phyloP scores from a whole-genome alignment of 108 stramenopile genomes.

The Cafeteria roenbergensis region DNA sequence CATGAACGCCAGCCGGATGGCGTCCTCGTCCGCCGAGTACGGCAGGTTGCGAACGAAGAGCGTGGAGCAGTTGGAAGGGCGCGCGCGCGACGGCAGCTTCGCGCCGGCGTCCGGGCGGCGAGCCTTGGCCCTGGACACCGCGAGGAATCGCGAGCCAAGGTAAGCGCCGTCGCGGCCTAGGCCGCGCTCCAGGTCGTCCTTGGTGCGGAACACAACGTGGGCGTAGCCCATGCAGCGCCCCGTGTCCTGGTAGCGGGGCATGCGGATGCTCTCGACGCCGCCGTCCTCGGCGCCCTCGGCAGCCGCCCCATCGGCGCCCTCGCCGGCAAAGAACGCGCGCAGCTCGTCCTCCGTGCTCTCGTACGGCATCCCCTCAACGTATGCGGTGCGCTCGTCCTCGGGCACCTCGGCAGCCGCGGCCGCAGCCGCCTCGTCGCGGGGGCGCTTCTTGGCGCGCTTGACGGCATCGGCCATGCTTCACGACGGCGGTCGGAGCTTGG shows the following conservation, averaged over 20 bases:
- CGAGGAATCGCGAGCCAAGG: not conserved
- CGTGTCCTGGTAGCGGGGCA: conserved; percentile 6
- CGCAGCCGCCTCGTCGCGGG: no score
- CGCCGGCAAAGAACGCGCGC: not conserved
- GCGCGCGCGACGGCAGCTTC: not conserved
- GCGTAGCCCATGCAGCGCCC: not conserved
- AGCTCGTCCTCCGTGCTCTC: not conserved
- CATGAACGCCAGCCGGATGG: conserved; percentile 49
- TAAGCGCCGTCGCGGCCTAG: not conserved
- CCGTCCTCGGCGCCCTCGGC: no score
- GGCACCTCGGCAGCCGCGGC: no score
- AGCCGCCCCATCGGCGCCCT: no score
- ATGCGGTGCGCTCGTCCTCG: not conserved
- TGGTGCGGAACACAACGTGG: not conserved
- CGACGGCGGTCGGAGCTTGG: no score
- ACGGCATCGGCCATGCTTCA: no score
- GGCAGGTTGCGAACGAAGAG: conserved; percentile 79
- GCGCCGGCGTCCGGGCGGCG: no score
- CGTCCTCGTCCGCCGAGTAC: conserved; percentile 65
- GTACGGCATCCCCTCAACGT: conserved; percentile 1
- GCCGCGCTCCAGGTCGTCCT: not conserved
- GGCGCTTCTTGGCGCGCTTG: no score
- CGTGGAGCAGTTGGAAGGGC: conserved; percentile 36
- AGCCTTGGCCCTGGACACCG: not conserved
- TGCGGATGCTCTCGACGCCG: not conserved